Evolutionary conservation across 2,329 filamentous ascomycete genomes (phyloP).

Genomic region (Fusarium foetens): DNA sequence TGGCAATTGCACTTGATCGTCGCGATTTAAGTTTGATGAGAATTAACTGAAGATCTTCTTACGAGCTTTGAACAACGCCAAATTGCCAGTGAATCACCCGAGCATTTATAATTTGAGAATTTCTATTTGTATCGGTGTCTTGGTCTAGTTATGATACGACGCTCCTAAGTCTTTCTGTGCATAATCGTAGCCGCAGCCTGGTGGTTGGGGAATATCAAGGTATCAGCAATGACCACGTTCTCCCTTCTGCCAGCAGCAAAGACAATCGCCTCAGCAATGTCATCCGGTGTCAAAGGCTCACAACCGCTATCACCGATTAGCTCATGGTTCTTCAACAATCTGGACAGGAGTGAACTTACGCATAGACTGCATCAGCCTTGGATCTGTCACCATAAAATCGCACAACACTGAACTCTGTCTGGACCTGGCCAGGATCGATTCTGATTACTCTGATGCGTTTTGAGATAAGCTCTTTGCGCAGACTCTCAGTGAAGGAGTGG

Average conservation of each 20-base stretch:
- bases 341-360: slow-evolving; percentile 59
- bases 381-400: slow-evolving; percentile 86
- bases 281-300: slow-evolving; percentile 86
- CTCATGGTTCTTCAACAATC: neutral
- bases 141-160: rapidly evolving
- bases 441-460: slow-evolving; percentile 85
- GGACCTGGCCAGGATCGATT: slow-evolving; percentile 90
- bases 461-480: slow-evolving; percentile 83
- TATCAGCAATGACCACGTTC: slow-evolving; percentile 91
- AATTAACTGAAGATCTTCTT: rapidly evolving
- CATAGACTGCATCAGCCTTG: slow-evolving; percentile 91
- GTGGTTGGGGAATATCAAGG: slow-evolving; percentile 86
- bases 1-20: too few relatives aligned
- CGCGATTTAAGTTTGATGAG: too few relatives aligned
- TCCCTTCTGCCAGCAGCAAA: slow-evolving; percentile 85
- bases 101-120: rapidly evolving
- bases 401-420: slow-evolving; percentile 94
- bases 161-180: slow-evolving; percentile 44
- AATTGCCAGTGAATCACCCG: rapidly evolving
- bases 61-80: neutral
- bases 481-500: slow-evolving; percentile 81
- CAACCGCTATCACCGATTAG: slow-evolving; percentile 63
- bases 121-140: neutral
- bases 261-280: slow-evolving; percentile 90
- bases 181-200: slow-evolving; percentile 59